Conservation (phyloP, 345 rosid genomes). For the Hevea brasiliensis region DNA sequence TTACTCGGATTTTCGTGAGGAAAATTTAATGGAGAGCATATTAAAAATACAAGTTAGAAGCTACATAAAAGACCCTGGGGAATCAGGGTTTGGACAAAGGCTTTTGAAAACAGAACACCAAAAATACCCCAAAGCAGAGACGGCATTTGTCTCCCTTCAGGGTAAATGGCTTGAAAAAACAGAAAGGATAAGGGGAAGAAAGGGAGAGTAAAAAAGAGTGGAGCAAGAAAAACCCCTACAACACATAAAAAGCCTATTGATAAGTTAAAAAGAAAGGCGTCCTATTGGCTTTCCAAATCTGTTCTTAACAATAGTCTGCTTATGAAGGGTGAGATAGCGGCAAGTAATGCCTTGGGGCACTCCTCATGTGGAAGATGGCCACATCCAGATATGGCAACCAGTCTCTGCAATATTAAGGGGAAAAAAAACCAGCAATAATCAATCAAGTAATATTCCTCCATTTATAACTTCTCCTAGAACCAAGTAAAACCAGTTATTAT, state of each 20-base stretch:
- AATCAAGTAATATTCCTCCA: neutral
- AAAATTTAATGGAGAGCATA: neutral
- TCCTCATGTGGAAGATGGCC: slow-evolving; percentile 99
- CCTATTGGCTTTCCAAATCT: slow-evolving; percentile 54
- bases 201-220: neutral
- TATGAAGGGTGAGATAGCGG: slow-evolving; percentile 78
- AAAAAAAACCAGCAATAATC: neutral
- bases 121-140: slow-evolving; percentile 43
- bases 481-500: neutral
- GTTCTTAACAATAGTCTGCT: slow-evolving; percentile 53
- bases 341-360: slow-evolving; percentile 89
- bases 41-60: slow-evolving; percentile 26
- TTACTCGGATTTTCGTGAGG: neutral
- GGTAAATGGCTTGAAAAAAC: slow-evolving; percentile 21
- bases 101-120: slow-evolving; percentile 26
- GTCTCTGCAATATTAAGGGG: slow-evolving; percentile 87
- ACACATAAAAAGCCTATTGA: slow-evolving; percentile 29
- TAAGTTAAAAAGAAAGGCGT: slow-evolving; percentile 18
- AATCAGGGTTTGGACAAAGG: slow-evolving; percentile 17
- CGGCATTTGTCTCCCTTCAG: slow-evolving; percentile 25
- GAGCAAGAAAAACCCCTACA: slow-evolving; percentile 18
- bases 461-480: neutral
- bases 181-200: neutral
- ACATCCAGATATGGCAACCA: slow-evolving; percentile 90
- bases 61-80: slow-evolving; percentile 28